phyloP scores from a whole-genome alignment of 2,329 filamentous ascomycete species.

The Exophiala spinifera region DNA sequence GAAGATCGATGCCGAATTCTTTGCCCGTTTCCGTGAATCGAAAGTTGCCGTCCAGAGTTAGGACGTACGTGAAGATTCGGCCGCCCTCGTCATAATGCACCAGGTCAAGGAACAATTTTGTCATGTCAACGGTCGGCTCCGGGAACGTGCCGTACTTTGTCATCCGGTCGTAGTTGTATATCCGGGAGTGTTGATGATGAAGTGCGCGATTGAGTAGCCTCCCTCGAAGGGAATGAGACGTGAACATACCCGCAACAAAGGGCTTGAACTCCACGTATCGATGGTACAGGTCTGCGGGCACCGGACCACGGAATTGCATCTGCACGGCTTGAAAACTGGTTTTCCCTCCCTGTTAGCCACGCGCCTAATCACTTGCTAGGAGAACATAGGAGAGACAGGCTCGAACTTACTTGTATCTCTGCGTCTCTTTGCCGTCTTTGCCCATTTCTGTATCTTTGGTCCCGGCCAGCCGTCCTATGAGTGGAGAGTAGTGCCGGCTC shows the following conservation, averaged over 20 bases:
- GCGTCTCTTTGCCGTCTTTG: constrained; percentile 53
- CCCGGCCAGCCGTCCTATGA: constrained; percentile 78
- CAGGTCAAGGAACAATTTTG: constrained; percentile 78
- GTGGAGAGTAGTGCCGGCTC: constrained; percentile 81
- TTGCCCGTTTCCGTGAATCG: constrained; percentile 95
- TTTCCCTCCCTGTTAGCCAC: constrained; percentile 15
- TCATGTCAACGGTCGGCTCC: constrained; percentile 65
- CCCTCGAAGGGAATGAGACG: constrained; percentile 70
- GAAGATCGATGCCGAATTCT: constrained; percentile 87
- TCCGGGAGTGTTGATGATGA: constrained; percentile 81
- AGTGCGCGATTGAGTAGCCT: constrained; percentile 78
- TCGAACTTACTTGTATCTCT: constrained; percentile 70
- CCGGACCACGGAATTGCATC: constrained; percentile 80
- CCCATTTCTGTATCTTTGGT: constrained; percentile 64
- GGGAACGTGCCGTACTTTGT: constrained; percentile 71
- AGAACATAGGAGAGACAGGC: background rate
- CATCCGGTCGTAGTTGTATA: constrained; percentile 81
- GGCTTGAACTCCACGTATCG: constrained; percentile 91
- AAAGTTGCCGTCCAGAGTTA: constrained; percentile 81
- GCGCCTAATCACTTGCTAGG: background rate
- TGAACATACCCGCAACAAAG: constrained; percentile 87
- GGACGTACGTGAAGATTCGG: constrained; percentile 84
- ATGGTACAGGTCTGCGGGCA: constrained; percentile 78
- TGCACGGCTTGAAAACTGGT: constrained; percentile 92
- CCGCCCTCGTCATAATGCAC: constrained; percentile 82